Percentiles rank a stretch among this genome's conserved stretches.
phyloP scores from a whole-genome alignment of 768 basidiomycete species.

The Pleurotus eryngii region DNA sequence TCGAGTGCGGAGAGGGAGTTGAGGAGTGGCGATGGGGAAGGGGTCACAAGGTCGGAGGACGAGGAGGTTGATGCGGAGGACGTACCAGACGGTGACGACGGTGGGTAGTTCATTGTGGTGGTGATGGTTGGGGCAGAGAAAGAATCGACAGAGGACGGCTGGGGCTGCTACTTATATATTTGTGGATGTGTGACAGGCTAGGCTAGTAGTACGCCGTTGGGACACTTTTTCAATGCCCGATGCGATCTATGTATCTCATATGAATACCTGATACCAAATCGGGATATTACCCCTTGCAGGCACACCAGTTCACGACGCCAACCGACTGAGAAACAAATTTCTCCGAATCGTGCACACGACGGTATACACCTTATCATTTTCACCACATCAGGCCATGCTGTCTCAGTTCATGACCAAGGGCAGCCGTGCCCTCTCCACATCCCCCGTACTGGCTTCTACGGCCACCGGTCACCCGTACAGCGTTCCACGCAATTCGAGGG shows the following conservation, averaged over 20 bases:
- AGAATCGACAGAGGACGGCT: slow-evolving; percentile 5
- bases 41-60: slow-evolving; percentile 14
- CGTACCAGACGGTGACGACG: slow-evolving; percentile 14
- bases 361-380: background rate
- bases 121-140: slow-evolving; percentile 12
- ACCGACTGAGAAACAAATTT: background rate
- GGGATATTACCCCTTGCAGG: background rate
- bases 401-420: too few relatives aligned
- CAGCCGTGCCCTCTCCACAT: background rate
- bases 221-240: background rate
- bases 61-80: slow-evolving; percentile 14
- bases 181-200: slow-evolving; percentile 19
- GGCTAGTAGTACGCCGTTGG: background rate
- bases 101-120: slow-evolving; percentile 21
- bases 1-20: slow-evolving; percentile 18
- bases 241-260: background rate
- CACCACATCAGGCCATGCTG: slow-evolving; percentile 10
- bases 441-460: slow-evolving; percentile 8
- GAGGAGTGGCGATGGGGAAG: slow-evolving; percentile 3
- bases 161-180: slow-evolving; percentile 25
- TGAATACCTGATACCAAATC: background rate
- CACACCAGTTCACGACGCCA: background rate
- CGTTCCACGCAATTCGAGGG: slow-evolving; percentile 62
- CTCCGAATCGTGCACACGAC: slow-evolving; percentile 1
- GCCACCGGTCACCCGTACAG: slow-evolving; percentile 41